Conservation (phyloP, 2,329 filamentous ascomycete genomes). For the Cryphonectria parasitica region DNA sequence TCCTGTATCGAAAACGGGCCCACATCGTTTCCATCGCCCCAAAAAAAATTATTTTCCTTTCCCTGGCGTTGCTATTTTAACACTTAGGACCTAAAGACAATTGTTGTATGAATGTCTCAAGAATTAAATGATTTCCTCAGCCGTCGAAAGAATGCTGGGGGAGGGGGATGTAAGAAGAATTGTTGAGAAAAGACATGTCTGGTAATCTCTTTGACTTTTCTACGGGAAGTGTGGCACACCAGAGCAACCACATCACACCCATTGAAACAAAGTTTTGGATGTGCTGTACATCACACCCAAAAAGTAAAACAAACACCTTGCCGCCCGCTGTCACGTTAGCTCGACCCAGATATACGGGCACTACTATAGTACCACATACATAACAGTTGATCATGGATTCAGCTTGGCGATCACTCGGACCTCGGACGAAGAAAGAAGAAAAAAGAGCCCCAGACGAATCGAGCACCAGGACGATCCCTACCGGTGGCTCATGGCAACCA, state of each 20-base stretch:
- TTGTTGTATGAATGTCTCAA: neutral
- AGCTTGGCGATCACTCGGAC: slow-evolving; percentile 4
- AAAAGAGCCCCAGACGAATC: neutral
- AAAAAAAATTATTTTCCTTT: too few relatives aligned
- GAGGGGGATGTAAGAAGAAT: neutral
- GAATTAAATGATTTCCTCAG: neutral
- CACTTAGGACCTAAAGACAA: neutral
- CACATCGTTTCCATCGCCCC: neutral
- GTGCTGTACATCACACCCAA: neutral
- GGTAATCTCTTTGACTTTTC: neutral
- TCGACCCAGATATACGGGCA: neutral
- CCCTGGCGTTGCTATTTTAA: neutral
- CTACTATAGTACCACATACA: neutral
- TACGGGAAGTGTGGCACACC: neutral
- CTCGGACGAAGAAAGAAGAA: neutral
- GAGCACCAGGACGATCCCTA: neutral
- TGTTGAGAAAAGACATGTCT: neutral
- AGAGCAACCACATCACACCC: neutral
- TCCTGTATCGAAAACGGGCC: neutral
- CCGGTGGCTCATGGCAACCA: neutral
- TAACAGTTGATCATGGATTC: neutral
- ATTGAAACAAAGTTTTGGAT: neutral
- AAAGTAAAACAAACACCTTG: neutral
- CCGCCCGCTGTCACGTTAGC: neutral
- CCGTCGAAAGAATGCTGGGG: neutral